A percentile compares a stretch with the other conserved stretches of the same genome.
Evolutionary conservation across 345 rosid species (phyloP).

Genomic region (Camelina neglecta): DNA sequence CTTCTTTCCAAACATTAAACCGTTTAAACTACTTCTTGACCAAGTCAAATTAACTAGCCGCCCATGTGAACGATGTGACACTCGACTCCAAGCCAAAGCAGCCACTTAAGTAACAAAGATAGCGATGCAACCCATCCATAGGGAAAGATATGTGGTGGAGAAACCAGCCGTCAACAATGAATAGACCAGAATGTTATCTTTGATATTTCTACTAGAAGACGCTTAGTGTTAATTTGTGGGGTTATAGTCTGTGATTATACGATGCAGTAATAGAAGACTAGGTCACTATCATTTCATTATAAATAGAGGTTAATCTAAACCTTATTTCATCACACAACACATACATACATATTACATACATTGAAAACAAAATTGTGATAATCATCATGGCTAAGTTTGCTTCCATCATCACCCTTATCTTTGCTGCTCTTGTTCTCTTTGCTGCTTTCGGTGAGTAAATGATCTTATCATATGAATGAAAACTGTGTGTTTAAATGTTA

Average conservation of each 20-base stretch:
- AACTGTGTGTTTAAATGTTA: neutral
- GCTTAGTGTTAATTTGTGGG: neutral
- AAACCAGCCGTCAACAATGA: conserved; percentile 6
- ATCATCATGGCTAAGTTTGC: no score
- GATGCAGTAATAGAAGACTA: neutral
- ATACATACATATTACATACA: neutral
- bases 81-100: no score
- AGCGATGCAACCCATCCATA: neutral
- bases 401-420: no score
- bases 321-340: neutral
- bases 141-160: neutral
- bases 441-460: no score
- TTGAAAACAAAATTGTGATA: neutral
- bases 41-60: neutral
- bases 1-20: neutral
- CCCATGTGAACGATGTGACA: neutral
- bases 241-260: no score
- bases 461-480: neutral
- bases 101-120: neutral
- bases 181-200: neutral
- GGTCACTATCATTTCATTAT: neutral
- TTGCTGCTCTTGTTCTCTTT: no score
- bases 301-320: neutral
- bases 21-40: neutral
- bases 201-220: neutral